Percentiles rank a stretch among this genome's conserved stretches.
Evolutionary conservation across 2,329 filamentous ascomycete species (phyloP).

Genomic region (Penicillium sp.): DNA sequence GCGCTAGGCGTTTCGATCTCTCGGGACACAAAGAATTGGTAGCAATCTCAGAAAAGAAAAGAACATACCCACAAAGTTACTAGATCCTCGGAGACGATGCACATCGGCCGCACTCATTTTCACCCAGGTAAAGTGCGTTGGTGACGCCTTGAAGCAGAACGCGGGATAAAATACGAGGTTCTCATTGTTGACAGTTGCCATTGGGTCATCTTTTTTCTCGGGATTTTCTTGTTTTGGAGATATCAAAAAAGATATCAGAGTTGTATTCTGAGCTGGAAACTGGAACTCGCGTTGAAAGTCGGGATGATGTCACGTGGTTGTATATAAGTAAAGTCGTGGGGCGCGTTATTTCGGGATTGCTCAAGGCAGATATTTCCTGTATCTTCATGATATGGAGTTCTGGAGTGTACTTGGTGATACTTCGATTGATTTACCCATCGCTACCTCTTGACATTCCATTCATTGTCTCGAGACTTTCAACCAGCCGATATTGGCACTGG

Average conservation of each 20-base stretch:
- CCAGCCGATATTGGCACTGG: not conserved
- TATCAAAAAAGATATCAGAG: not conserved
- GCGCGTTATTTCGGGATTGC: not conserved
- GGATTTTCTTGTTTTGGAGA: not conserved
- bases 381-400: not conserved
- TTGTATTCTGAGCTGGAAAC: not conserved
- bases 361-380: not conserved
- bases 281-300: not conserved
- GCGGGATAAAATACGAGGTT: conserved; percentile 53
- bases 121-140: conserved; percentile 63
- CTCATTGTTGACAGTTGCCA: conserved; percentile 25
- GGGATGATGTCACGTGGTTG: conserved; percentile 1
- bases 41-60: not conserved
- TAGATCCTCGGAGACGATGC: conserved; percentile 49
- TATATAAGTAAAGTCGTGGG: not conserved
- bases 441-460: not conserved
- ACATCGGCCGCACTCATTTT: conserved; percentile 58
- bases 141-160: conserved; percentile 59
- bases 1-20: not conserved
- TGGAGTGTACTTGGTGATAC: not conserved
- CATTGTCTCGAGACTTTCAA: not conserved
- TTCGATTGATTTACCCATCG: not conserved
- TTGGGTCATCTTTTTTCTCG: conserved; percentile 27
- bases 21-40: not conserved
- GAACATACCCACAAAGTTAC: conserved; percentile 52